Evolutionary conservation across 2,329 filamentous ascomycete species (phyloP).

Genomic region (Mollisia scopiformis): DNA sequence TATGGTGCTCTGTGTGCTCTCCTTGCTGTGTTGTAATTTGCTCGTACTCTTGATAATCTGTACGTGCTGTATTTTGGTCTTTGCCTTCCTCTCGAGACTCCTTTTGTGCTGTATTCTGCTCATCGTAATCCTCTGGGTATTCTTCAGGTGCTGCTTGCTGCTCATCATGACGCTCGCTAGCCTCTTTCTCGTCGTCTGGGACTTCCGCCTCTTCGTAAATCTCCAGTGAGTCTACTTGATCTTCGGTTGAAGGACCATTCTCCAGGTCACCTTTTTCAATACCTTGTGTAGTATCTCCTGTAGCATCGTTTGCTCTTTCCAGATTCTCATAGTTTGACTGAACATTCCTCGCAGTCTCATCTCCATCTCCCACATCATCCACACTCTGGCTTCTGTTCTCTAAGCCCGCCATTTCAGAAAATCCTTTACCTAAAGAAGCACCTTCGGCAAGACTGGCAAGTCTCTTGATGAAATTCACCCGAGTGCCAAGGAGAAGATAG

Average conservation of each 20-base stretch:
- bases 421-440: conserved; percentile 58
- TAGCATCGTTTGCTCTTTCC: not conserved
- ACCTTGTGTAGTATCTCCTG: not conserved
- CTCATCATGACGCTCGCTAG: too few species aligned
- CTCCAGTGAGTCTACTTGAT: not conserved
- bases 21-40: not conserved
- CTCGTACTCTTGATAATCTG: not conserved
- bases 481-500: conserved; percentile 58
- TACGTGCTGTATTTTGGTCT: too few species aligned
- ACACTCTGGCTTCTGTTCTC: conserved; percentile 28
- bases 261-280: not conserved
- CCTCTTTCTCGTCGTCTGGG: not conserved
- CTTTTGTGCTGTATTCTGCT: too few species aligned
- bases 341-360: conserved; percentile 6
- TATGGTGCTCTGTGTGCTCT: not conserved
- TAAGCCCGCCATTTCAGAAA: conserved; percentile 32
- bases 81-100: too few species aligned
- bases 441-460: conserved; percentile 54
- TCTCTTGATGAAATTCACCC: conserved; percentile 54
- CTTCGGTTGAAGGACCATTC: not conserved
- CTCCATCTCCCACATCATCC: conserved; percentile 21
- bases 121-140: too few species aligned
- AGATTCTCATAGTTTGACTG: not conserved
- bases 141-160: too few species aligned
- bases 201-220: not conserved